Evolutionary conservation across 257 asterid species (phyloP), one percentile per base, ranked within the genome.

Genomic region (Solanum pinnatisectum): DNA sequence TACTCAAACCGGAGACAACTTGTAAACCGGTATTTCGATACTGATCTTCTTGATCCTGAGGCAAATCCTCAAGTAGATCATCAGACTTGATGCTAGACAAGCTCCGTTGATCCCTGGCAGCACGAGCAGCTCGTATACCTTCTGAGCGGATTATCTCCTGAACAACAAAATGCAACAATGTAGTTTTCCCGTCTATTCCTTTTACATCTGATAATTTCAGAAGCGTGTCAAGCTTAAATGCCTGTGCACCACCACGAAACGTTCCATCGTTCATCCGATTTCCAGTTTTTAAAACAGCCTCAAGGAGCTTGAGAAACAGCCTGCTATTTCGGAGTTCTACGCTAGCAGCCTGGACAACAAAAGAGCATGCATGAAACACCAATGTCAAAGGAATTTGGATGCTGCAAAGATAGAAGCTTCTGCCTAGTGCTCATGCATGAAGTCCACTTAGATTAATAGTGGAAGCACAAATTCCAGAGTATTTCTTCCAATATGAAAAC

Each of bases 281-380:
- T 44, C 98, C 99, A 14, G 98, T 97, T 93, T 97, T 97, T 7
- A 97, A 95, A 88, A 95, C 98, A n/a, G 99, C 99, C 91, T 97
- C 98, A 13, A 97, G 94, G 86, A 97, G 98, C 90, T 95, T 97
- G 89, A 95, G 93, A 90, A 97, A 97, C 79, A 97, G 91, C 83
- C 98, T 92, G 92, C 96, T 95, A 86, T 93, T 91, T 72, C 98
- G 93, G 78, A 97, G 91, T 87, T 96, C 99, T 23, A 94, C 87
- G 94, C 98, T 93, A 83, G 99, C 99, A 89, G 98, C 98, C 99
- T 97, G 93, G 88, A 91, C 85, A 35, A 63, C 71, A 52, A 46
- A 27, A 12, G 84, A 87, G 81, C 63, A 59, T 27, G 15, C 79
- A 87, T 23, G 7, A 71, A 87, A 70, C 49, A 56, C 67, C 39